phyloP scores from a whole-genome alignment of 352 stramenopile genomes.

The Peronospora destructor region DNA sequence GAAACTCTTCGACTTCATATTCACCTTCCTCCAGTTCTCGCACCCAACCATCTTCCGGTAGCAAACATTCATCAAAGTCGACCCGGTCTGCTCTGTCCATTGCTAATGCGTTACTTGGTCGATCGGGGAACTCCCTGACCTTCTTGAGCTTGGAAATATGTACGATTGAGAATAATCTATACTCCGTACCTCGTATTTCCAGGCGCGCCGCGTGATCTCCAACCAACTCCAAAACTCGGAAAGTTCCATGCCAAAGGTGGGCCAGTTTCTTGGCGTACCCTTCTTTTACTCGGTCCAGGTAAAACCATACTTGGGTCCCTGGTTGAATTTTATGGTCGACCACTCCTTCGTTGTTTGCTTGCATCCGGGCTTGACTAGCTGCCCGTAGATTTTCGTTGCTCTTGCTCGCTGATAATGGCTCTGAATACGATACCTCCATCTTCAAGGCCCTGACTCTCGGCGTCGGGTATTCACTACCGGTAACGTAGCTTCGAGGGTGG shows the following conservation, averaged over 20 bases:
- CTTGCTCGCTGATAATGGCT: conserved; percentile 5
- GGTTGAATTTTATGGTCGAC: too few relatives aligned
- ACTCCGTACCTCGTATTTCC: neutral
- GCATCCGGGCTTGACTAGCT: neutral
- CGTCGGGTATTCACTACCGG: too few relatives aligned
- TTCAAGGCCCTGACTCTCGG: conserved; percentile 16
- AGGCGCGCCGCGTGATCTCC: too few relatives aligned
- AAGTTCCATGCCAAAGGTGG: neutral
- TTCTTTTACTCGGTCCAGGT: neutral
- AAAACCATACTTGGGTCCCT: neutral
- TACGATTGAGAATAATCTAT: neutral
- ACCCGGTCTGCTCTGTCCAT: neutral
- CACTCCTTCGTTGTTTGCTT: neutral
- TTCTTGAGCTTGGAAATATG: conserved; percentile 1
- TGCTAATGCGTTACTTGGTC: neutral
- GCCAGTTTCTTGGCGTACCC: conserved; percentile 1
- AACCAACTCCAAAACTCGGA: neutral
- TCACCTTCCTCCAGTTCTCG: too few relatives aligned
- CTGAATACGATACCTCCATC: neutral
- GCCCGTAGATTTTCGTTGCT: neutral
- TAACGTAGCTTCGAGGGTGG: too few relatives aligned
- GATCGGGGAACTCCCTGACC: too few relatives aligned
- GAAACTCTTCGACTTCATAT: too few relatives aligned
- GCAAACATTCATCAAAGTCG: conserved; percentile 1
- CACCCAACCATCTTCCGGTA: neutral